These are phyloP conservation scores for Aspergillus costaricaensis DNA, from an alignment of 2,329 filamentous ascomycete species.

Conservation along the genomic window DNA sequence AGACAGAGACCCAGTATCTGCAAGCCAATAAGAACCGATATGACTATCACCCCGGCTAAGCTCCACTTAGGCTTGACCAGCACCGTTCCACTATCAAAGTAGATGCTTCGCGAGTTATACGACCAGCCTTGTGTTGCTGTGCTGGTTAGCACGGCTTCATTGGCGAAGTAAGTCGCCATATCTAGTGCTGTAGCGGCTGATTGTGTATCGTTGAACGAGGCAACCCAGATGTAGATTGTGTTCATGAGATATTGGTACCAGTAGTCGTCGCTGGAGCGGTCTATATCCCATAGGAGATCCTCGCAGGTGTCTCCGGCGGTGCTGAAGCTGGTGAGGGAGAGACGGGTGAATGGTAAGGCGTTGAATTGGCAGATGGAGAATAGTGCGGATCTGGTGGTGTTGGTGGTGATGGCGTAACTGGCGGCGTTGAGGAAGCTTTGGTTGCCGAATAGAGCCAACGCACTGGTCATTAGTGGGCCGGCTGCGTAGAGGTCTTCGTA, in stretches of 20 bases:
- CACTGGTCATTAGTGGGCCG: not conserved
- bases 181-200: not conserved
- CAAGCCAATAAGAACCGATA: not conserved
- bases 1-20: not conserved
- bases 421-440: not conserved
- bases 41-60: not conserved
- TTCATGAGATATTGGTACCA: not conserved
- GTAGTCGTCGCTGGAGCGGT: not conserved
- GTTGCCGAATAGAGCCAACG: not conserved
- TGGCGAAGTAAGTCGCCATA: not conserved
- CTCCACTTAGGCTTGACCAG: not conserved
- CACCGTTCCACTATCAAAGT: not conserved
- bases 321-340: not conserved
- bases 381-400: not conserved
- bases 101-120: not conserved
- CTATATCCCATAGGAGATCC: not conserved
- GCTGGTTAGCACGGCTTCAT: not conserved
- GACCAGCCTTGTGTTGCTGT: not conserved
- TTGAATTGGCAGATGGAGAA: not conserved
- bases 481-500: not conserved
- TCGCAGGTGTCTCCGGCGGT: not conserved
- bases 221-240: not conserved
- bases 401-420: not conserved
- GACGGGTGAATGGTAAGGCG: not conserved
- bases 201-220: not conserved